phyloP scores from a whole-genome alignment of 257 asterid genomes.

The Gynochthodes officinalis region DNA sequence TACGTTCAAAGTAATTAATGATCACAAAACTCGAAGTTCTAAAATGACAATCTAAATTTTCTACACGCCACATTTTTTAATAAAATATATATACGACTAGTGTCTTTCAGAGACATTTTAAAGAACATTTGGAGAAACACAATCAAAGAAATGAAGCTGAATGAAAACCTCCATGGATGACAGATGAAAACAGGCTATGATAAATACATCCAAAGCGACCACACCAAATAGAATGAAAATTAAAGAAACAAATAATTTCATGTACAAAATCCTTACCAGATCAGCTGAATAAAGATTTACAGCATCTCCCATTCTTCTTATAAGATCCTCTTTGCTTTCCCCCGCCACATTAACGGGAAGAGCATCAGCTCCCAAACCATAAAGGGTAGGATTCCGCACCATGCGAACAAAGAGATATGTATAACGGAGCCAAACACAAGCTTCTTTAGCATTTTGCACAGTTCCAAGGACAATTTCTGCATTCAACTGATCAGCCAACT shows the following conservation, averaged over 20 bases:
- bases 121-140: neutral
- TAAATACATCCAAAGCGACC: neutral
- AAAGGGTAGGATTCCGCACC: constrained; percentile 41
- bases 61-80: too few species aligned
- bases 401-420: constrained; percentile 44
- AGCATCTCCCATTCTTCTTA: neutral
- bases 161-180: neutral
- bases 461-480: constrained; percentile 49
- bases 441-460: constrained; percentile 43
- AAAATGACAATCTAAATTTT: too few species aligned
- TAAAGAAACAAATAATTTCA: neutral
- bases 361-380: constrained; percentile 37
- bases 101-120: neutral
- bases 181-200: neutral
- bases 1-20: neutral
- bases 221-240: neutral
- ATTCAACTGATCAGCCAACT: constrained; percentile 47
- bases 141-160: neutral
- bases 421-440: constrained; percentile 41
- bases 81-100: too few species aligned
- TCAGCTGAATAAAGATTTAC: constrained; percentile 11
- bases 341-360: constrained; percentile 23
- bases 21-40: neutral
- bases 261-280: constrained; percentile 24
- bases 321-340: constrained; percentile 36